Conservation (phyloP, 75 land plant species). For the Selaginella moellendorffii region DNA sequence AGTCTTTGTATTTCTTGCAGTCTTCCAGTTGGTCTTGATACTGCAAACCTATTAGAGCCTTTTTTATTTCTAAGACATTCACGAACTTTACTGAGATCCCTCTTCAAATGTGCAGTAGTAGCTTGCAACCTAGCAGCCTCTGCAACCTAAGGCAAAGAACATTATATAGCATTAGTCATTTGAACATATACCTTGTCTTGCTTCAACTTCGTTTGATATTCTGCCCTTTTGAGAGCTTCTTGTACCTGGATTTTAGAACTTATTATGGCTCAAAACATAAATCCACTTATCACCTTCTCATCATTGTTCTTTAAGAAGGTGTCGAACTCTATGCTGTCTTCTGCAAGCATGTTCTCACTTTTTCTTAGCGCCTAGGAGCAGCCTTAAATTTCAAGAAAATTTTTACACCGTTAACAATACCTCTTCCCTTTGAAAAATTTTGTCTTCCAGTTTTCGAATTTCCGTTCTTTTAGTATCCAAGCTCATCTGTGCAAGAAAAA, state of each 20-base stretch:
- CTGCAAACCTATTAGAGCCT: conserved; percentile 8
- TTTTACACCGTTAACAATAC: not conserved
- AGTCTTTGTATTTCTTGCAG: conserved; percentile 26
- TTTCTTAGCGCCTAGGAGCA: conserved; percentile 22
- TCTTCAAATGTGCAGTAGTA: conserved; percentile 13
- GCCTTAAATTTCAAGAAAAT: not conserved
- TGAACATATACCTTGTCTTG: conserved; percentile 35
- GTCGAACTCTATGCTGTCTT: conserved; percentile 23
- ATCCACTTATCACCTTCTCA: conserved; percentile 17
- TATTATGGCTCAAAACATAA: too few relatives aligned
- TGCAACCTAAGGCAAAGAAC: not conserved
- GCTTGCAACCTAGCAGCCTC: conserved; percentile 20
- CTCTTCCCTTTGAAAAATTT: conserved; percentile 25
- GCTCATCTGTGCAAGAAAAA: conserved; percentile 30
- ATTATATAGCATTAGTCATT: too few relatives aligned
- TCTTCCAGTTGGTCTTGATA: conserved; percentile 31
- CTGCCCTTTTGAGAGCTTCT: conserved; percentile 27
- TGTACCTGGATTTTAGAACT: conserved; percentile 19
- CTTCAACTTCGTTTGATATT: conserved; percentile 23
- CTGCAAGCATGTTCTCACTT: conserved; percentile 28
- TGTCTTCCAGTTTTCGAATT: conserved; percentile 30
- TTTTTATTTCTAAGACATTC: not conserved
- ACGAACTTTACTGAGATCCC: conserved; percentile 26
- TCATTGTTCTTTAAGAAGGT: conserved; percentile 25
- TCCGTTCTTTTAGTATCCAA: conserved; percentile 27